phyloP scores from a whole-genome alignment of 371 early-diverging fungal genomes.

The Thermomucor indicae-seudaticae region DNA sequence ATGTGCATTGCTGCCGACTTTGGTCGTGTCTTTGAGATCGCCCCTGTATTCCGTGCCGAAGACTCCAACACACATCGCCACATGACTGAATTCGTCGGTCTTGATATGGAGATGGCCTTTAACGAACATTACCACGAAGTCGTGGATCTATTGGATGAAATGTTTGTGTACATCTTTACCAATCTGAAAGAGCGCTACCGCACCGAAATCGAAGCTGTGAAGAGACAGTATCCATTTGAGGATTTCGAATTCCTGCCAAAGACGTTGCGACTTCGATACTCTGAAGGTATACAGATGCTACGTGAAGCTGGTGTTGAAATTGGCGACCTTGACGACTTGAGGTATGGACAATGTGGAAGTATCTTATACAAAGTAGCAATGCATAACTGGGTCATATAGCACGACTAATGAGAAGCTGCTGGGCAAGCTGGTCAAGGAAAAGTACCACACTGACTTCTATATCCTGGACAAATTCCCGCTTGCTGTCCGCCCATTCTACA shows the following conservation, averaged over 20 bases:
- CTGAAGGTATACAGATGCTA: conserved; percentile 92
- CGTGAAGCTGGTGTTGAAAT: conserved; percentile 89
- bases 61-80: conserved; percentile 99
- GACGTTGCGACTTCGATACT: conserved; percentile 85
- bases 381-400: conserved; percentile 10
- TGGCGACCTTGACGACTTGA: conserved; percentile 93
- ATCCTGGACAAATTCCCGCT: conserved; percentile 99
- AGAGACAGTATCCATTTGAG: conserved; percentile 91
- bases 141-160: conserved; percentile 83
- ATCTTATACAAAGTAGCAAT: not conserved
- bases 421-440: conserved; percentile 92
- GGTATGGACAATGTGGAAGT: conserved; percentile 8
- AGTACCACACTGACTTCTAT: conserved; percentile 98
- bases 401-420: conserved; percentile 94
- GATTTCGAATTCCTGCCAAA: conserved; percentile 86
- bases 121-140: conserved; percentile 98
- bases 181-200: conserved; percentile 80
- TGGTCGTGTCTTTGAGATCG: conserved; percentile 98
- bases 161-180: conserved; percentile 92
- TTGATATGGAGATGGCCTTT: conserved; percentile 99
- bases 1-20: conserved; percentile 99
- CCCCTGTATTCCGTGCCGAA: conserved; percentile 99
- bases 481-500: conserved; percentile 98
- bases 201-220: conserved; percentile 85
- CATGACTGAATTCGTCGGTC: conserved; percentile 99